Percentiles rank a stretch among this genome's conserved stretches.
Evolutionary conservation across 2,329 filamentous ascomycete genomes (phyloP).

Genomic region (Seiridium unicorne): DNA sequence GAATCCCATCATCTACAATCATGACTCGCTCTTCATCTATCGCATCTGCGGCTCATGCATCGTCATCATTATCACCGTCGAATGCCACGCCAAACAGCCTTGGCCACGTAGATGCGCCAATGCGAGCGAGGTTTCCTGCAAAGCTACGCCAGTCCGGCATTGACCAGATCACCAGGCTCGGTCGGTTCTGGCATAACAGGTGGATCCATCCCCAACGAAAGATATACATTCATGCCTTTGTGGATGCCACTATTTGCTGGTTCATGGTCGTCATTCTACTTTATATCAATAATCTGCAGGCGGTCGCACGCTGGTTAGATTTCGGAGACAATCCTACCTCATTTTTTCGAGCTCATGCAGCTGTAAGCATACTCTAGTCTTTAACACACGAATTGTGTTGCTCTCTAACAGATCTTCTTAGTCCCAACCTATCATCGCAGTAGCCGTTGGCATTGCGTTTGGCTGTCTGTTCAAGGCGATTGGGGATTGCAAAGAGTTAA

Average conservation of each 20-base stretch:
- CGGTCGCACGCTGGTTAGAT: not conserved
- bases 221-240: not conserved
- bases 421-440: not conserved
- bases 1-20: not conserved
- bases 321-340: not conserved
- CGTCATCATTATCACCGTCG: too few species aligned
- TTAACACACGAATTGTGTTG: not conserved
- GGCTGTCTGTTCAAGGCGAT: not conserved
- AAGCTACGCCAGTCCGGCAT: not conserved
- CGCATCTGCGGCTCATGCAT: too few species aligned
- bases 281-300: not conserved
- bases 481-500: not conserved
- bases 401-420: not conserved
- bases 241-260: constrained; percentile 1
- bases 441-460: not conserved
- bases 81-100: too few species aligned
- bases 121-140: not conserved
- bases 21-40: too few species aligned
- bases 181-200: not conserved
- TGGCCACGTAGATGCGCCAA: not conserved
- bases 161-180: not conserved
- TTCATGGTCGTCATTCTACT: not conserved
- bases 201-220: not conserved
- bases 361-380: not conserved
- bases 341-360: not conserved